Percentiles rank a stretch among this genome's conserved stretches.
phyloP scores from a whole-genome alignment of 768 basidiomycete species.

The Russula ochroleuca region DNA sequence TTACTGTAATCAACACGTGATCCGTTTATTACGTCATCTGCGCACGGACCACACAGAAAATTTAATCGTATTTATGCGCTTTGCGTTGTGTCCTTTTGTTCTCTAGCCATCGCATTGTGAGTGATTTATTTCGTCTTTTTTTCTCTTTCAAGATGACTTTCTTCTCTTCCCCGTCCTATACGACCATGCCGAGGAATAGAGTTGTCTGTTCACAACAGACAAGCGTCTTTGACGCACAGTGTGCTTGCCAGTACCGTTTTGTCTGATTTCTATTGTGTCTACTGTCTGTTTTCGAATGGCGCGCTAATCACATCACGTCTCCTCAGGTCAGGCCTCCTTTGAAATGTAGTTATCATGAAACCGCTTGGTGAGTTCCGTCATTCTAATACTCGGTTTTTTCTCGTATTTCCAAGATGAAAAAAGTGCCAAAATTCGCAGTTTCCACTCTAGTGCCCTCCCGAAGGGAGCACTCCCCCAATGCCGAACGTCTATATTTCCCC shows the following conservation, averaged over 20 bases:
- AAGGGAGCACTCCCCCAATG: conserved; percentile 67
- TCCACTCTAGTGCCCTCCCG: conserved; percentile 70
- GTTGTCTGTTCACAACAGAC: conserved; percentile 75
- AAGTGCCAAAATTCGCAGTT: conserved; percentile 78
- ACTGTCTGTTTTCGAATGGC: background rate
- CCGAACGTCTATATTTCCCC: conserved; percentile 70
- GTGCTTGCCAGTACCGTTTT: conserved; percentile 89
- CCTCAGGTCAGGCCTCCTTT: conserved; percentile 3
- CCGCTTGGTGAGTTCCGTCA: conserved; percentile 2
- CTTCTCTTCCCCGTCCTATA: conserved; percentile 91
- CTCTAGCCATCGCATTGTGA: background rate
- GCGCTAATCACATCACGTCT: background rate
- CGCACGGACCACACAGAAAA: conserved; percentile 24
- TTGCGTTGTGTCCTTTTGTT: background rate
- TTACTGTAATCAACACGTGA: conserved; percentile 2
- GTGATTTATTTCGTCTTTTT: background rate
- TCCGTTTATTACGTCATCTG: background rate
- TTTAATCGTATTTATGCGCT: background rate
- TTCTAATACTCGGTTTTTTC: background rate
- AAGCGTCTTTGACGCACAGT: conserved; percentile 56
- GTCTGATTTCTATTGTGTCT: conserved; percentile 49
- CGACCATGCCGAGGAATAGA: conserved; percentile 86
- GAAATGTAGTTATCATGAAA: background rate
- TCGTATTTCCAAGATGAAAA: conserved; percentile 27
- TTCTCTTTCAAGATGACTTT: conserved; percentile 51